Evolutionary conservation across 1,284 basidiomycete species (phyloP).

Genomic region (Naganishia cerealis): DNA sequence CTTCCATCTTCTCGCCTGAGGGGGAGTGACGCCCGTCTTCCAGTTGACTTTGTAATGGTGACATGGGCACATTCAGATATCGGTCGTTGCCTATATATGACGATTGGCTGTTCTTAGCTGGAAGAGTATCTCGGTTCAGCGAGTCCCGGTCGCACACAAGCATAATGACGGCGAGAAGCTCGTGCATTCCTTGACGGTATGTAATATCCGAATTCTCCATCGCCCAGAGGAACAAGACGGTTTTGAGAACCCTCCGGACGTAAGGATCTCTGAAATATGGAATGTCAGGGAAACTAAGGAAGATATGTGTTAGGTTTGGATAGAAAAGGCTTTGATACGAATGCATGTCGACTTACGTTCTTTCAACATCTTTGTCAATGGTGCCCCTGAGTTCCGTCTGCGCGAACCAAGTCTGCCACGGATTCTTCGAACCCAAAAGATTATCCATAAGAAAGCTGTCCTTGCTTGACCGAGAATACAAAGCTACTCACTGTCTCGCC

Average conservation of each 20-base stretch:
- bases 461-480: constrained; percentile 20
- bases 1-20: constrained; percentile 39
- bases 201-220: constrained; percentile 74
- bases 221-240: constrained; percentile 79
- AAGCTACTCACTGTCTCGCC: constrained; percentile 66
- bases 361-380: constrained; percentile 85
- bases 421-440: constrained; percentile 64
- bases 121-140: constrained; percentile 44
- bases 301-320: constrained; percentile 2
- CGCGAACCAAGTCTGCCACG: constrained; percentile 88
- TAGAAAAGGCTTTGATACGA: not conserved
- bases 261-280: constrained; percentile 74
- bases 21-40: constrained; percentile 25
- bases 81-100: not conserved
- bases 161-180: constrained; percentile 80
- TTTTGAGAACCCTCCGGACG: constrained; percentile 75
- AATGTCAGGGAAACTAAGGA: constrained; percentile 78
- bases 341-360: constrained; percentile 65
- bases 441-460: not conserved
- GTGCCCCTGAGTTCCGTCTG: constrained; percentile 80
- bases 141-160: constrained; percentile 81
- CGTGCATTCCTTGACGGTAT: constrained; percentile 90
- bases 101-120: not conserved
- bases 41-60: constrained; percentile 6
- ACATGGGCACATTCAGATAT: constrained; percentile 9